These are phyloP conservation scores for Parasitella parasitica DNA, from an alignment of 371 early-diverging fungal genomes.

Conservation along the genomic window DNA sequence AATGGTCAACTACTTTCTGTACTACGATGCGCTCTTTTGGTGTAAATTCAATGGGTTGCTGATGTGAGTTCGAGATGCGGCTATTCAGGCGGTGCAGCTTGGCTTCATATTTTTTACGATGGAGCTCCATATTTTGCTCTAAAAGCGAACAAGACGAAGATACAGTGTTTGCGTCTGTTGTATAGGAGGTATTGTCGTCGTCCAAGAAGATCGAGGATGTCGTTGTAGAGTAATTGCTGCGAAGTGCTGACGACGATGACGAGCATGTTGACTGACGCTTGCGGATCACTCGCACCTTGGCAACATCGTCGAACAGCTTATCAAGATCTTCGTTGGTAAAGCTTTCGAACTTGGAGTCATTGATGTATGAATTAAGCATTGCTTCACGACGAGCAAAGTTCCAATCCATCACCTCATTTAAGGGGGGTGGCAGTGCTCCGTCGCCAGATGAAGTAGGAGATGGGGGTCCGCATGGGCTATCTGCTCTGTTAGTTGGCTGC, in stretches of 20 bases:
- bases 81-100: constrained; percentile 43
- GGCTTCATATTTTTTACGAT: constrained; percentile 49
- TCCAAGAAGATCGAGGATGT: constrained; percentile 22
- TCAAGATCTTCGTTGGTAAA: constrained; percentile 56
- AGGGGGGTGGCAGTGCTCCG: constrained; percentile 21
- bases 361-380: constrained; percentile 43
- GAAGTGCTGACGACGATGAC: constrained; percentile 20
- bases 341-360: constrained; percentile 43
- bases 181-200: constrained; percentile 9
- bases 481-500: neutral
- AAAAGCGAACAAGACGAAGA: constrained; percentile 10
- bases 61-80: constrained; percentile 20
- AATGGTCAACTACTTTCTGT: constrained; percentile 42
- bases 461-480: constrained; percentile 40
- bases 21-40: constrained; percentile 50
- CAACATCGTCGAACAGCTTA: constrained; percentile 53
- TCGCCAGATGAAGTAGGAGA: constrained; percentile 52
- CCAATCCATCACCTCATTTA: constrained; percentile 72
- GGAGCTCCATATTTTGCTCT: constrained; percentile 44
- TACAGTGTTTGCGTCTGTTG: constrained; percentile 15
- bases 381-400: constrained; percentile 73
- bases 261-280: constrained; percentile 24
- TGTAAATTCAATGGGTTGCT: constrained; percentile 24
- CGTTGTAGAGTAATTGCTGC: constrained; percentile 20
- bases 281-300: constrained; percentile 41